Conservation (phyloP, 192 early-diverging fungal species). For the Piromyces finnis region DNA sequence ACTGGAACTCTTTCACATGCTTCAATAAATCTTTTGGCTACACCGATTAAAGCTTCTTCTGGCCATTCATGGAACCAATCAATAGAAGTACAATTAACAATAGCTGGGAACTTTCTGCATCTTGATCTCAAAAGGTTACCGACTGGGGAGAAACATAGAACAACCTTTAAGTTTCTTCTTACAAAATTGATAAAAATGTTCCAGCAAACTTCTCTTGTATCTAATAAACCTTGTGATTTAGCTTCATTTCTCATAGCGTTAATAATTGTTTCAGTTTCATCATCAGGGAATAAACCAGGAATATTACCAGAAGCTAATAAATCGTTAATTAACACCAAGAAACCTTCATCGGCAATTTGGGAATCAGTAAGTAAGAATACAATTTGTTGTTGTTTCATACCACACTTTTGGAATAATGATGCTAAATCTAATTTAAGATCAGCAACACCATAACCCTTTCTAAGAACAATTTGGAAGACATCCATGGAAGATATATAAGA, state of each 20-base stretch:
- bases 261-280: constrained; percentile 47
- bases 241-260: constrained; percentile 41
- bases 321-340: constrained; percentile 43
- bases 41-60: constrained; percentile 38
- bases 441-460: constrained; percentile 34
- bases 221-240: constrained; percentile 34
- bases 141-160: constrained; percentile 46
- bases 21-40: constrained; percentile 36
- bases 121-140: constrained; percentile 36
- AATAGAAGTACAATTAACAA: constrained; percentile 31
- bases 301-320: constrained; percentile 45
- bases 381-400: constrained; percentile 37
- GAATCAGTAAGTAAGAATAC: constrained; percentile 45
- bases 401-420: constrained; percentile 32
- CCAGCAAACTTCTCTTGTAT: constrained; percentile 46
- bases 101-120: constrained; percentile 43
- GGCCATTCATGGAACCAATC: constrained; percentile 40
- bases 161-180: constrained; percentile 35
- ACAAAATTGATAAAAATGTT: constrained; percentile 39
- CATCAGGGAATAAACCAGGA: constrained; percentile 47
- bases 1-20: constrained; percentile 31
- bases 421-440: constrained; percentile 39
- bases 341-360: constrained; percentile 47
- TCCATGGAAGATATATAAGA: constrained; percentile 48
- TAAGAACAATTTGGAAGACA: constrained; percentile 45